These are phyloP conservation scores for Bipolaris oryzae DNA, from an alignment of 2,329 filamentous ascomycete genomes.

Conservation along the genomic window DNA sequence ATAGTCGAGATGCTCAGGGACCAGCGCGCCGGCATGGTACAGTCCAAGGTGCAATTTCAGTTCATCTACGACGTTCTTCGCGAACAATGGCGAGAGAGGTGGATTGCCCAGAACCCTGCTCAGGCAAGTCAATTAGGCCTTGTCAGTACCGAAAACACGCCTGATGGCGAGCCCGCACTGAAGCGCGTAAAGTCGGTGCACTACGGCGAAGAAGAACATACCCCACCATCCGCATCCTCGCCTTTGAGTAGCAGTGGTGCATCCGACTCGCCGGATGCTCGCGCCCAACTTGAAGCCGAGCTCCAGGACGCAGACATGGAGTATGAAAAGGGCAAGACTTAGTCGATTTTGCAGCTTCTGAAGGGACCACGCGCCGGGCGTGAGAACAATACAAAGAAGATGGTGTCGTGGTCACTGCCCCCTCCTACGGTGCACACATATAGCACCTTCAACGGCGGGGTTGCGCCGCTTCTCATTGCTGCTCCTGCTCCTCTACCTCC, in stretches of 20 bases:
- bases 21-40: constrained; percentile 95
- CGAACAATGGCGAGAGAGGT: constrained; percentile 70
- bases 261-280: constrained; percentile 20
- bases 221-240: constrained; percentile 3
- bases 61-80: constrained; percentile 89
- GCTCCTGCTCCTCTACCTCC: background rate
- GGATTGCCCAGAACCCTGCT: constrained; percentile 37
- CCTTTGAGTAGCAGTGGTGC: constrained; percentile 8
- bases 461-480: constrained; percentile 1
- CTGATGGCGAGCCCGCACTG: constrained; percentile 29
- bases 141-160: background rate
- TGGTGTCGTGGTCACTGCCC: background rate
- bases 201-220: constrained; percentile 10
- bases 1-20: constrained; percentile 81
- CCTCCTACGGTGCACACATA: constrained; percentile 3
- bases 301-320: constrained; percentile 36
- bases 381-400: background rate
- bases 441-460: constrained; percentile 1
- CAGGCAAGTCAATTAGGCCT: constrained; percentile 38
- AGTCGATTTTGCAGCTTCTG: constrained; percentile 11
- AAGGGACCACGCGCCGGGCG: background rate
- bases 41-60: constrained; percentile 79
- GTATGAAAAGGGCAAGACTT: constrained; percentile 39
- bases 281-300: constrained; percentile 43
- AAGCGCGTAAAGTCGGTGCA: constrained; percentile 39